Conservation (phyloP, 2,329 filamentous ascomycete species). For the Penicillium sp. region DNA sequence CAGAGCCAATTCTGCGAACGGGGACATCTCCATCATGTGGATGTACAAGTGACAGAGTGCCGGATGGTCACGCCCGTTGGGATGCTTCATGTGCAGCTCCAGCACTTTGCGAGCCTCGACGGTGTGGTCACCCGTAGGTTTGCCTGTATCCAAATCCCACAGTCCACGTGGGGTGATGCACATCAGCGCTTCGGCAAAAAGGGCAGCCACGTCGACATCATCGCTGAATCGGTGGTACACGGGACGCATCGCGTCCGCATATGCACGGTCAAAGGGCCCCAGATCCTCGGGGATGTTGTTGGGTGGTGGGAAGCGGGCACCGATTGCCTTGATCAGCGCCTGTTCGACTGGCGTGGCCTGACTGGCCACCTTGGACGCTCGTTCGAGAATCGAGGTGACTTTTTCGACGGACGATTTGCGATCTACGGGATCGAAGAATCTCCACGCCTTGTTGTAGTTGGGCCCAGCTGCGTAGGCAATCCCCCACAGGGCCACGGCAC, state of each 20-base stretch:
- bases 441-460: constrained; percentile 78
- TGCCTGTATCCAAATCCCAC: constrained; percentile 61
- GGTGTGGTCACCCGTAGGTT: constrained; percentile 58
- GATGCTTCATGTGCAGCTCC: constrained; percentile 56
- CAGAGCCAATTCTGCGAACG: constrained; percentile 62
- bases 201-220: constrained; percentile 61
- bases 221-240: constrained; percentile 55
- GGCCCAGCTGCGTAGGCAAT: constrained; percentile 66
- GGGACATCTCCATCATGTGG: constrained; percentile 75
- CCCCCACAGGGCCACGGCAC: constrained; percentile 40
- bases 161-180: constrained; percentile 64
- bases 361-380: constrained; percentile 44
- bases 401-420: constrained; percentile 49
- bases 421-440: constrained; percentile 65
- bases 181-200: constrained; percentile 67
- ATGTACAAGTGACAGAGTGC: constrained; percentile 74
- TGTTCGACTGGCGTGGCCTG: constrained; percentile 55
- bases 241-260: constrained; percentile 60
- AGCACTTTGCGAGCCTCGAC: constrained; percentile 60
- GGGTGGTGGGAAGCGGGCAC: constrained; percentile 58
- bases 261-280: constrained; percentile 56
- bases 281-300: constrained; percentile 51
- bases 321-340: constrained; percentile 64
- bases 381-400: constrained; percentile 45
- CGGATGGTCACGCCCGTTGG: constrained; percentile 57